These are phyloP conservation scores for Paramecium biaurelia DNA, from an alignment of 73 alveolate species.

Conservation along the genomic window DNA sequence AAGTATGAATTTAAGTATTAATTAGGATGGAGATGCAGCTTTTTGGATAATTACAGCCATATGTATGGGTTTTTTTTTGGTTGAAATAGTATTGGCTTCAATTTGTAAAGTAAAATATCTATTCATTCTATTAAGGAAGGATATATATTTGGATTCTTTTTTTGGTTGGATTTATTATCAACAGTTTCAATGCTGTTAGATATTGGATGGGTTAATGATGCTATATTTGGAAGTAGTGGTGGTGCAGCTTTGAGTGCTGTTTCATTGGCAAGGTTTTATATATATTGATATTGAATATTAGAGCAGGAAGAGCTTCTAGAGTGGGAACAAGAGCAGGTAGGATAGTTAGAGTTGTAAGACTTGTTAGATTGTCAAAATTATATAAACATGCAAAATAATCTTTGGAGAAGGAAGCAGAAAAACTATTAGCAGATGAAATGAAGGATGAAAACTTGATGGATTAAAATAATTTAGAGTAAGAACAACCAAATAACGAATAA, in stretches of 20 bases:
- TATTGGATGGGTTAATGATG: constrained; percentile 83
- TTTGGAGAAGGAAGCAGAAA: constrained; percentile 52
- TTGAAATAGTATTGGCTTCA: constrained; percentile 63
- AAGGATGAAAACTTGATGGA: background rate
- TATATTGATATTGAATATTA: background rate
- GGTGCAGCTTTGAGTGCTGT: constrained; percentile 72
- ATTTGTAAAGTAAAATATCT: constrained; percentile 5
- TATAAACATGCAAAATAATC: constrained; percentile 64
- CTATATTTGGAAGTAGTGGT: constrained; percentile 68
- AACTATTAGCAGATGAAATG: constrained; percentile 41
- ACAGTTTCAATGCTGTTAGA: constrained; percentile 90
- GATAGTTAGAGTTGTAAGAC: constrained; percentile 64
- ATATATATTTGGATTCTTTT: constrained; percentile 83
- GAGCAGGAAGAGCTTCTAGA: constrained; percentile 86
- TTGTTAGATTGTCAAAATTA: constrained; percentile 62
- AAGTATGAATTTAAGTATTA: background rate
- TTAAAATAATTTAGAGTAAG: background rate
- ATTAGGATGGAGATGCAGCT: constrained; percentile 57
- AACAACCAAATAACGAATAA: background rate
- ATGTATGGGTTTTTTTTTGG: constrained; percentile 54
- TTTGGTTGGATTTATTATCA: constrained; percentile 90
- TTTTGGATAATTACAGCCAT: constrained; percentile 55
- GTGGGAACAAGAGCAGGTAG: constrained; percentile 71
- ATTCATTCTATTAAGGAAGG: constrained; percentile 50
- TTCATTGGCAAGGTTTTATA: constrained; percentile 50